Percentiles rank a stretch among this genome's conserved stretches.
These are phyloP conservation scores for Agroathelia rolfsii DNA, from an alignment of 1,284 basidiomycete genomes.

Conservation along the genomic window DNA sequence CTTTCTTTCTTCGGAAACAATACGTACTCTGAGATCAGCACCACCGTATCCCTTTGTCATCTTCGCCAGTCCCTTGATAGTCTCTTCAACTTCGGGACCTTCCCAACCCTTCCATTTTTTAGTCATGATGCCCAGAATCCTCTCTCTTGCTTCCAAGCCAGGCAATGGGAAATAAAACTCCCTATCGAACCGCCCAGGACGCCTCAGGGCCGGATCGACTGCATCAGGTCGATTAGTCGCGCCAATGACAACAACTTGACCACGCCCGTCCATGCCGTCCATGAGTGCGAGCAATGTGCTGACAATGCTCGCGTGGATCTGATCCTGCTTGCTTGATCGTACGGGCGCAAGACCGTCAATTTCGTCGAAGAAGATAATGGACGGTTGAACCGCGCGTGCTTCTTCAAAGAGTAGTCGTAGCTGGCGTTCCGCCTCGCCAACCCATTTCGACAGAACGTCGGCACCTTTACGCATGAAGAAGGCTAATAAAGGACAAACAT, in stretches of 20 bases:
- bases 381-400: conserved; percentile 86
- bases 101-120: conserved; percentile 85
- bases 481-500: conserved; percentile 33
- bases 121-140: conserved; percentile 91
- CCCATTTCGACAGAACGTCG: conserved; percentile 98
- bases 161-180: conserved; percentile 99
- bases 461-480: conserved; percentile 99
- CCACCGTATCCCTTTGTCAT: conserved; percentile 98
- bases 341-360: conserved; percentile 98
- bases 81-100: conserved; percentile 41
- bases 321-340: conserved; percentile 95
- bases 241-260: conserved; percentile 96
- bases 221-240: conserved; percentile 97
- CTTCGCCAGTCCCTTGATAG: conserved; percentile 69
- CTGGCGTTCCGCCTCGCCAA: conserved; percentile 97
- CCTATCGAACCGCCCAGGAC: conserved; percentile 94
- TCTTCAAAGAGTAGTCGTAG: conserved; percentile 94
- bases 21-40: conserved; percentile 83
- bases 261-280: conserved; percentile 99
- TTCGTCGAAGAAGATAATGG: conserved; percentile 97
- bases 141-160: conserved; percentile 73
- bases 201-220: conserved; percentile 88
- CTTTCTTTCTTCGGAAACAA: conserved; percentile 6
- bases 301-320: conserved; percentile 97
- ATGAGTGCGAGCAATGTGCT: conserved; percentile 94